Base-by-base conservation (phyloP, 1,139 yeast genomes). In the Magnusiomyces suaveolens region DNA sequence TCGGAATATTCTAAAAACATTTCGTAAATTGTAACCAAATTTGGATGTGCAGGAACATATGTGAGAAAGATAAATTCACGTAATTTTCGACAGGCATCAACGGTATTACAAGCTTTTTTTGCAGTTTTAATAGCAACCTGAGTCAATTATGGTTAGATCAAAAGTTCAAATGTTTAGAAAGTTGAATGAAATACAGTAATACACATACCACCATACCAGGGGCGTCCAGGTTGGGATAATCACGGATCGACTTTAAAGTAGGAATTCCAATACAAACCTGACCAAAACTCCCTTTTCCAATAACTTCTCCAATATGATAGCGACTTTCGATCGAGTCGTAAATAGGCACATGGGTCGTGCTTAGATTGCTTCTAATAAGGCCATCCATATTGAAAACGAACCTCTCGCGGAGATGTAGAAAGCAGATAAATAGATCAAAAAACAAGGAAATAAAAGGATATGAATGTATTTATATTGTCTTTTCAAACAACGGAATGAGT, bases 51-150 rank as follows among this genome's bases (percentile, higher is more conserved):
- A 0, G 90, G 84, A 18, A 89, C 79, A 0, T 83, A 69, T 43
- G 81, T 69, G 46, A 88, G 84, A 65, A 90, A 89, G 57, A 74
- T 76, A 44, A 87, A 77, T 66, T 92, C 97, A 60, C 90, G 84
- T 36, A 86, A 82, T 53, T 75, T 73, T 12, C 78, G 71, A 63
- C 84, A 85, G 58, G 84, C 88, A 43, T 74, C 72, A 47, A 81
- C 67, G 12, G 72, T 68, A 1, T 74, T 67, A 50, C 82, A 66
- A 57, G 75, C 73, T 56, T 78, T 77, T 56, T 80, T 81, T 84
- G 90, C 82, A 4, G 87, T 82, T 68, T 92, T 92, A 54, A 92
- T 79, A 1, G 98, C 98, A 52, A 89, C 95, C 60, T 57, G 36
- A 8, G 36, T 29, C 12, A 29, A 29, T 29, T 8, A 8, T 29